Percentiles rank a stretch among this genome's conserved stretches.
These are phyloP conservation scores for Elongisporangium undulatum DNA, from an alignment of 352 stramenopile genomes.

Conservation along the genomic window DNA sequence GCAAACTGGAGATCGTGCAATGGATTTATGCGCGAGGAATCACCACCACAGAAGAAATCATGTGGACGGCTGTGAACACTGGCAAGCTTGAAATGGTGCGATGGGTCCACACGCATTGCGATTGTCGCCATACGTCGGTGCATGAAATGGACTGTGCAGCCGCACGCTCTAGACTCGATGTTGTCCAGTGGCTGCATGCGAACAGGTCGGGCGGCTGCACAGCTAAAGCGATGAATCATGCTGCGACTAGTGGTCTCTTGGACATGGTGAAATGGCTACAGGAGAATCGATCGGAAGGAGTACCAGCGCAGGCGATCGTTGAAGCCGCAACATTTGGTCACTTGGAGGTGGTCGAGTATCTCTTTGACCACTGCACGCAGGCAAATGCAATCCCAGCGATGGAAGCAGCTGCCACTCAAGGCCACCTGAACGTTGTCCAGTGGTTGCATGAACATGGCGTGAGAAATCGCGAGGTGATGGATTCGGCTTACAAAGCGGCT, in stretches of 20 bases:
- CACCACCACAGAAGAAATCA: background rate
- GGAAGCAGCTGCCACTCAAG: too few species aligned
- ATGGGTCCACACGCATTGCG: background rate
- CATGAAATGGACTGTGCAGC: too few species aligned
- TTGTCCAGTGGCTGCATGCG: background rate
- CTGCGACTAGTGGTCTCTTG: too few species aligned
- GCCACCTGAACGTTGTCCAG: background rate
- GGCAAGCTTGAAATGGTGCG: background rate
- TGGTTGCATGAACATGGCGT: background rate
- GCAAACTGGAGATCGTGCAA: background rate
- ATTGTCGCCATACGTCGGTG: background rate
- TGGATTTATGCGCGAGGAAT: background rate
- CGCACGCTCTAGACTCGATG: background rate
- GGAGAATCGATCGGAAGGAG: too few species aligned
- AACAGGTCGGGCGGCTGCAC: background rate
- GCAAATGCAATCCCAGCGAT: too few species aligned
- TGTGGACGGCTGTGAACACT: background rate
- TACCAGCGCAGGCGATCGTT: too few species aligned
- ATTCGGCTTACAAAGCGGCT: background rate
- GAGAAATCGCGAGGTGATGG: background rate
- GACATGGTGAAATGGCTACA: too few species aligned
- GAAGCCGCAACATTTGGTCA: too few species aligned
- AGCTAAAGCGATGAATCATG: too few species aligned
- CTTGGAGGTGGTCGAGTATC: too few species aligned
- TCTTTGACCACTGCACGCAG: too few species aligned